Percentiles rank a stretch among this genome's conserved stretches.
Evolutionary conservation across 1,284 basidiomycete genomes (phyloP).

Genomic region (Gomphus bonarii): DNA sequence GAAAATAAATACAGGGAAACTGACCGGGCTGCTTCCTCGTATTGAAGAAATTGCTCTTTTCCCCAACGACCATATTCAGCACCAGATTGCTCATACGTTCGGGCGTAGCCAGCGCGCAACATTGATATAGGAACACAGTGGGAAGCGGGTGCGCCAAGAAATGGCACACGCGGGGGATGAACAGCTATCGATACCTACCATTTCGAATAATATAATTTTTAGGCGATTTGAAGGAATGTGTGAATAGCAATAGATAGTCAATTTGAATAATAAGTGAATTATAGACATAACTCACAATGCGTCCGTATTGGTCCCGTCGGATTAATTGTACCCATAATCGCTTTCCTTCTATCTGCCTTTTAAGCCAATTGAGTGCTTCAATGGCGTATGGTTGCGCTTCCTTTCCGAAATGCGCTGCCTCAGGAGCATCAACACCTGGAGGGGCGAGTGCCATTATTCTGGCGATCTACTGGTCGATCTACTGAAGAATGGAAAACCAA

Average conservation of each 20-base stretch:
- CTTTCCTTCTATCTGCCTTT: slow-evolving; percentile 41
- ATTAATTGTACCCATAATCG: slow-evolving; percentile 60
- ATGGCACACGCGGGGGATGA: slow-evolving; percentile 34
- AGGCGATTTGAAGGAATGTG: background rate
- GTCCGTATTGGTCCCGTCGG: slow-evolving; percentile 71
- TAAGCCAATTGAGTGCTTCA: slow-evolving; percentile 70
- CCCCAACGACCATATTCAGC: slow-evolving; percentile 69
- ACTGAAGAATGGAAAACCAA: background rate
- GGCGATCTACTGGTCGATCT: background rate
- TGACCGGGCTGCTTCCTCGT: slow-evolving; percentile 62
- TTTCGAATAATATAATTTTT: background rate
- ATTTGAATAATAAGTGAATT: background rate
- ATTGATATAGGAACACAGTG: slow-evolving; percentile 63
- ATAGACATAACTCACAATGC: slow-evolving; percentile 45
- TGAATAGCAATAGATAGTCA: background rate
- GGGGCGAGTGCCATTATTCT: background rate
- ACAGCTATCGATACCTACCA: slow-evolving; percentile 58
- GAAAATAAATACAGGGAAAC: slow-evolving; percentile 18
- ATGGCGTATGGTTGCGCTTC: slow-evolving; percentile 59
- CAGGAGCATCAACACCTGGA: slow-evolving; percentile 75
- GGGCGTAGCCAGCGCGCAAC: slow-evolving; percentile 66
- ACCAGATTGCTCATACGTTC: slow-evolving; percentile 64
- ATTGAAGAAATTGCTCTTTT: slow-evolving; percentile 46
- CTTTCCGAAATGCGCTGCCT: slow-evolving; percentile 74
- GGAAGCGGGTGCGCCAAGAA: slow-evolving; percentile 35